phyloP scores from a whole-genome alignment of 768 basidiomycete species.

The Sutorius australiensis region DNA sequence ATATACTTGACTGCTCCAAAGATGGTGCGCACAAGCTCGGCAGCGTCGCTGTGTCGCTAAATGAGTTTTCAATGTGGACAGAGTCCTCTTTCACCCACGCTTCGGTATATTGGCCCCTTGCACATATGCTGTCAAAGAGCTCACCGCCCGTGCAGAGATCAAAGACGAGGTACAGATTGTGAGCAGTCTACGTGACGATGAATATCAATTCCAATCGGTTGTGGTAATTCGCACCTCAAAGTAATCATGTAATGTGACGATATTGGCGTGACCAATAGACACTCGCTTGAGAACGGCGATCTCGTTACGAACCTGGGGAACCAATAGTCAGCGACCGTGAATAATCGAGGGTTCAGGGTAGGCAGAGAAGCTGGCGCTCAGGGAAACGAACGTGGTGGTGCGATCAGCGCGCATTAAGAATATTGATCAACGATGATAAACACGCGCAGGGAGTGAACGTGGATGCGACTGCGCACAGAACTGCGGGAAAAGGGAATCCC shows the following conservation, averaged over 20 bases:
- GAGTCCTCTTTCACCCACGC: slow-evolving; percentile 47
- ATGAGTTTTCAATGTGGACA: slow-evolving; percentile 13
- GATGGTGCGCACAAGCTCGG: slow-evolving; percentile 82
- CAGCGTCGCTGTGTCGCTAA: slow-evolving; percentile 69
- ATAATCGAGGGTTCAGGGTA: slow-evolving; percentile 16
- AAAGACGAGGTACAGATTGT: slow-evolving; percentile 92
- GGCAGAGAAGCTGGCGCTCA: not conserved
- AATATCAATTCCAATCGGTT: not conserved
- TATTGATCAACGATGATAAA: slow-evolving; percentile 5
- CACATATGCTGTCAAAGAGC: slow-evolving; percentile 98
- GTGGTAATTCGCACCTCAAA: slow-evolving; percentile 64
- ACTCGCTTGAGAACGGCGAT: slow-evolving; percentile 92
- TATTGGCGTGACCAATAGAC: slow-evolving; percentile 84
- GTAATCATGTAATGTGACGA: slow-evolving; percentile 94
- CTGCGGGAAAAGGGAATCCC: not conserved
- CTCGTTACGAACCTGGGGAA: slow-evolving; percentile 84
- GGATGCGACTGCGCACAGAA: slow-evolving; percentile 1
- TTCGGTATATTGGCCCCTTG: slow-evolving; percentile 95
- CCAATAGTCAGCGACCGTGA: slow-evolving; percentile 7
- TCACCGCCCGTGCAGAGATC: slow-evolving; percentile 97
- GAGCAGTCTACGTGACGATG: slow-evolving; percentile 57
- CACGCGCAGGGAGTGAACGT: slow-evolving; percentile 2
- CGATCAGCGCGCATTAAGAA: slow-evolving; percentile 11
- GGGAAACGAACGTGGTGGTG: not conserved
- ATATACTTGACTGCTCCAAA: slow-evolving; percentile 87